These are phyloP conservation scores for Fusarium liriodendri DNA, from an alignment of 2,329 filamentous ascomycete genomes.

Conservation along the genomic window DNA sequence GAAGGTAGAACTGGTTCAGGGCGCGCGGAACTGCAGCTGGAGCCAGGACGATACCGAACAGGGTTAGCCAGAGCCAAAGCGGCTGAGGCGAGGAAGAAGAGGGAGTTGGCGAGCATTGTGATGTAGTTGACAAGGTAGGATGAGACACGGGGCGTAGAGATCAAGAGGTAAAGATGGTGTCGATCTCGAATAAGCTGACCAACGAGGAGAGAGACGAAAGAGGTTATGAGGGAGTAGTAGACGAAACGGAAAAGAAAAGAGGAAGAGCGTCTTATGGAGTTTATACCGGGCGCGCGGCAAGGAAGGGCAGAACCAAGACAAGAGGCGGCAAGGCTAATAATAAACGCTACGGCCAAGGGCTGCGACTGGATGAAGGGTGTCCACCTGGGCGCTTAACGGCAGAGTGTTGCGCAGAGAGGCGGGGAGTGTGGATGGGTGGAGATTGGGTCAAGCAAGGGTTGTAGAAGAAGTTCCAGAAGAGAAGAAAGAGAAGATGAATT, in stretches of 20 bases:
- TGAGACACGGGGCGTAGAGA: slow-evolving; percentile 26
- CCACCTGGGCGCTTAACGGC: slow-evolving; percentile 46
- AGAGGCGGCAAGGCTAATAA: slow-evolving; percentile 45
- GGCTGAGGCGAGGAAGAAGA: slow-evolving; percentile 50
- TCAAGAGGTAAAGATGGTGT: slow-evolving; percentile 26
- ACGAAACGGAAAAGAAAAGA: slow-evolving; percentile 1
- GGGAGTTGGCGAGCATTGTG: slow-evolving; percentile 49
- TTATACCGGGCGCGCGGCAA: slow-evolving; percentile 37
- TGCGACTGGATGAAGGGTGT: slow-evolving; percentile 34
- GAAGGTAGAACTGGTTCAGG: slow-evolving; percentile 50
- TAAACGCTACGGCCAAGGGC: slow-evolving; percentile 39
- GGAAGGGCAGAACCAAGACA: slow-evolving; percentile 4
- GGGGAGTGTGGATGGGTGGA: background rate
- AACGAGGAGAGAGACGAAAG: slow-evolving; percentile 20
- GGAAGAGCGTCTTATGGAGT: slow-evolving; percentile 23
- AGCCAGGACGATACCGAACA: slow-evolving; percentile 28
- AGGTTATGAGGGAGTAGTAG: background rate
- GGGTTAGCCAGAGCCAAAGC: slow-evolving; percentile 48
- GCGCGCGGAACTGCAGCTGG: slow-evolving; percentile 25
- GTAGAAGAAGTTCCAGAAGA: slow-evolving; percentile 7
- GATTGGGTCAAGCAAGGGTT: background rate
- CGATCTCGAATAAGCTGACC: slow-evolving; percentile 27
- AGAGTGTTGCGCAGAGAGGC: slow-evolving; percentile 6
- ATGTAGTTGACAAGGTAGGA: slow-evolving; percentile 8
- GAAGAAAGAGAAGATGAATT: background rate